Base-by-base conservation (phyloP, 208 protist species). In the Leishmania guyanensis region DNA sequence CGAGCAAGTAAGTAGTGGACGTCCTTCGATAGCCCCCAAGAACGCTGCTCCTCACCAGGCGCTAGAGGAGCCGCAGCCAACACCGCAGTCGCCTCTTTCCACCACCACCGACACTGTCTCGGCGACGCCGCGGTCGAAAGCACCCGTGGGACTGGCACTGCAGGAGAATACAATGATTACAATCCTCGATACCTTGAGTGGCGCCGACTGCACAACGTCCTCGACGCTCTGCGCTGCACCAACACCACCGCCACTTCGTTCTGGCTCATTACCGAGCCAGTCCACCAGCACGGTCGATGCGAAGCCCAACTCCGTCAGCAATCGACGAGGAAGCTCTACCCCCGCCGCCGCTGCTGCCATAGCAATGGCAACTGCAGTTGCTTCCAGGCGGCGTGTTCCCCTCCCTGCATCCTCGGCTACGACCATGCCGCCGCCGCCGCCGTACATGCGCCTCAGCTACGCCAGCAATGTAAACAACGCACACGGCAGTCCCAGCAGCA, bases 151-250 rank as follows among this genome's bases (percentile, higher is more conserved):
- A 53, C 48, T 36, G 51, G 36, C 51, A 10, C 14, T 76, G 72
- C 72, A 62, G 22, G 51, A 62, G 33, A 29, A 5, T n/a, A 39
- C 62, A 5, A 43, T 58, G 33, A 64, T 46, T 43, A 20, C 29
- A 2, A 4, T 29, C 5, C 53, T 53, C 5, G 29, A n/a, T 29
- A 48, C 53, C 33, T n/a, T 33, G 33, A 58, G 72, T 5, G 53
- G 69, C 22, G 36, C 9, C 46, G 20, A 66, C 4, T 51, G 64
- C 2, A 76, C 80, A 20, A 74, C 74, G 80, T 76, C 74, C 20
- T 84, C 80, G 20, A 56, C 65, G 6, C 56, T 76, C 10, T 66
- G 12, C 58, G 36, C 71, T 33, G 39, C 75, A 36, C 65, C 75
- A 43, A 22, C 68, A 53, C 74, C 53, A 33, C 53, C 66, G 56